Evolutionary conservation across 805 yeast genomes (phyloP), one percentile per base, ranked within the genome.

Genomic region (Starmerella vaccinii): DNA sequence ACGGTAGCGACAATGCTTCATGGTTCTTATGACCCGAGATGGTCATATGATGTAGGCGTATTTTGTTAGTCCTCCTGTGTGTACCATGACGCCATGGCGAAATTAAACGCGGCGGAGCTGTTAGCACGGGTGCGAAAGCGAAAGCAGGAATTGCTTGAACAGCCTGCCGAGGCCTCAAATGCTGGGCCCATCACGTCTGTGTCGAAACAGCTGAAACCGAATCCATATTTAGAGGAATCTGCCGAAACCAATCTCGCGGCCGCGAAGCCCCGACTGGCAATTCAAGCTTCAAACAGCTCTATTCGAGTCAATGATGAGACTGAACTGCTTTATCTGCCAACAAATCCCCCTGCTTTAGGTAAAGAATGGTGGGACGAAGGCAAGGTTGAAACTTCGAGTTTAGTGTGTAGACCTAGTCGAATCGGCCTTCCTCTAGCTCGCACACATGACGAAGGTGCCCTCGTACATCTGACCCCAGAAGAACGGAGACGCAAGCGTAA

Each of bases 401-500:
- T 26, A 9, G 29, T 30, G 9, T 29, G 13, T 13, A 8, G 26
- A 26, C 46, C 46, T 16, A 18, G 35, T 18, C 23, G 26, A 19
- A 13, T 16, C 6, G 22, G 24, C 7, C 5, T 23, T 8, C 34
- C 35, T 13, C 16, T 10, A 12, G 24, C 7, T 5, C 35, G 29
- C 16, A 76, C 42, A 65, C 68, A 12, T 10, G 26, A 4, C 9
- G 34, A 16, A 13, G 33, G 45, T 5, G 33, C 23, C 18, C 5
- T 15, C 16, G 18, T 41, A 3, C 32, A 48, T 24, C 32, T 48
- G 12, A 48, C 51, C 83, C 63, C 72, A 76, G 49, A 24, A 52
- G 98, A 92, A 62, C 66, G 76, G 66, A 84, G 83, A 59, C 73
- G 88, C 50, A 73, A 82, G 35, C 75, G 96, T 40, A 75, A 81